Evolutionary conservation across 1,284 basidiomycete species (phyloP).

Genomic region (Pisolithus thermaeus): DNA sequence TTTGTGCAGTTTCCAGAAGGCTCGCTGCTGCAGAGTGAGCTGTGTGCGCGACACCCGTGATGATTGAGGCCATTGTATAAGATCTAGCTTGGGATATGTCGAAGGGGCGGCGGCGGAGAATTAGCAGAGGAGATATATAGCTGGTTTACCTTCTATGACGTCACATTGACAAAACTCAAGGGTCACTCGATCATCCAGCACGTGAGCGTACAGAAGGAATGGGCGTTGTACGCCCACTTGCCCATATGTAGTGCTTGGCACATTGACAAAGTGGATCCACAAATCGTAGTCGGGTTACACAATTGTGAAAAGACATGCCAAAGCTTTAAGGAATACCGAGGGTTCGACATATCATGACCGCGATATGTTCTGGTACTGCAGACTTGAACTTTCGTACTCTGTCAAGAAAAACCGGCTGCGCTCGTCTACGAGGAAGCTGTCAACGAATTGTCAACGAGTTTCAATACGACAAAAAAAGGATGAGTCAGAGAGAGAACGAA

Average conservation of each 20-base stretch:
- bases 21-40: slow-evolving; percentile 51
- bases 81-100: slow-evolving; percentile 3
- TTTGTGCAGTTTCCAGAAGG: slow-evolving; percentile 42
- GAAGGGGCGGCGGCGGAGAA: not conserved
- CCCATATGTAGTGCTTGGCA: too few relatives aligned
- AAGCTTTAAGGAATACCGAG: not conserved
- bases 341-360: slow-evolving; percentile 41
- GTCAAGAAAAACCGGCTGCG: slow-evolving; percentile 61
- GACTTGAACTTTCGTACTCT: slow-evolving; percentile 68
- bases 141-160: not conserved
- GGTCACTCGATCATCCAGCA: not conserved
- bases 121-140: not conserved
- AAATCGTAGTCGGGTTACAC: not conserved
- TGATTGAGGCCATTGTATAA: slow-evolving; percentile 41
- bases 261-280: too few relatives aligned
- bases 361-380: slow-evolving; percentile 72
- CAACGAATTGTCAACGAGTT: not conserved
- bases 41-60: slow-evolving; percentile 40
- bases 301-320: not conserved
- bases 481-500: slow-evolving; percentile 39
- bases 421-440: slow-evolving; percentile 65
- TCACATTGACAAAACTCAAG: not conserved
- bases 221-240: too few relatives aligned
- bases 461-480: not conserved
- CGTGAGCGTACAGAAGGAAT: not conserved